These are phyloP conservation scores for Gentiana dahurica DNA, from an alignment of 257 asterid genomes.

Conservation along the genomic window DNA sequence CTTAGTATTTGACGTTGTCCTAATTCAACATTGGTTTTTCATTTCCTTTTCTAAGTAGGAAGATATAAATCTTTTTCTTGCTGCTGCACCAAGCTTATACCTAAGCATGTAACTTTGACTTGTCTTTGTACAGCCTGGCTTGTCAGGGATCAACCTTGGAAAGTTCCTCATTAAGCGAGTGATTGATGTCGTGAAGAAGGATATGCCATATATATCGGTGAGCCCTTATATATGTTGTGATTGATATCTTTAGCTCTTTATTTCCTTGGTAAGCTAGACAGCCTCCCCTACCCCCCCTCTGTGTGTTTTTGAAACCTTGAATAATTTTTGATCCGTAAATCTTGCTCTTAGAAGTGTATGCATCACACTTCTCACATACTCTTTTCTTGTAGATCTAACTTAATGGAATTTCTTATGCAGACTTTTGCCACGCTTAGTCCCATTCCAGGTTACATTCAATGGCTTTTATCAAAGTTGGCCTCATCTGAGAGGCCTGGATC, in stretches of 20 bases:
- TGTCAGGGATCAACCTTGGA: constrained; percentile 90
- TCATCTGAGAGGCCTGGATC: constrained; percentile 57
- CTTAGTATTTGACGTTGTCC: too few species aligned
- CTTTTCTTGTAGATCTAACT: constrained; percentile 9
- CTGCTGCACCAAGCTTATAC: neutral
- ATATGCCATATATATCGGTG: constrained; percentile 73
- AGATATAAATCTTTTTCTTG: neutral
- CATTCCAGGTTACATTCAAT: constrained; percentile 82
- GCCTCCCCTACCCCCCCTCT: too few species aligned
- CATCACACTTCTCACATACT: neutral
- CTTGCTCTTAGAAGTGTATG: neutral
- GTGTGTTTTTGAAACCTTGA: too few species aligned
- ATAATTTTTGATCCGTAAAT: neutral
- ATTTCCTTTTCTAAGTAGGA: neutral
- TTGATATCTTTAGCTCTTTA: too few species aligned
- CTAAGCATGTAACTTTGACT: constrained; percentile 8
- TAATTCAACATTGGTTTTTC: neutral
- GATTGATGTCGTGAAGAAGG: constrained; percentile 82
- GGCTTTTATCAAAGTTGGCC: constrained; percentile 78
- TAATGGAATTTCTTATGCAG: constrained; percentile 35
- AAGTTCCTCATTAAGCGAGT: constrained; percentile 93
- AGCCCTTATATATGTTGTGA: constrained; percentile 16
- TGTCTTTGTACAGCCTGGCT: constrained; percentile 64
- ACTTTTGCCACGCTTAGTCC: constrained; percentile 98
- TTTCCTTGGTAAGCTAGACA: too few species aligned